Base-by-base conservation (phyloP, 805 yeast species). In the Saccharomycopsis schoenii region DNA sequence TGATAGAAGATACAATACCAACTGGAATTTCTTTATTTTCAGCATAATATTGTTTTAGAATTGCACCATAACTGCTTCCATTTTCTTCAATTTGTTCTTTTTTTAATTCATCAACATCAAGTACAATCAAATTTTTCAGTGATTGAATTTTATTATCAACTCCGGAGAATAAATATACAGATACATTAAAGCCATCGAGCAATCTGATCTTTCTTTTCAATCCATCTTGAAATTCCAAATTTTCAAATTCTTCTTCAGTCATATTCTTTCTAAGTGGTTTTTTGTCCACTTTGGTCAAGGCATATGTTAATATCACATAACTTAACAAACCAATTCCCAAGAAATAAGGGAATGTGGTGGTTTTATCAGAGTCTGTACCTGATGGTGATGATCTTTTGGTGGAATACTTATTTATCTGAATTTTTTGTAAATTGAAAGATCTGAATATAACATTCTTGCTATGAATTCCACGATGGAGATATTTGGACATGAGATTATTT, bases 271-370 rank as follows among this genome's bases (percentile, higher is more conserved):
- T 67, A 12, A 66, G 67, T 34, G 66, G 65, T 63, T 69, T 70
- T 51, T 67, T 66, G 57, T 69, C 70, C 57, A 70, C 59, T 34
- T 64, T 63, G 21, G 68, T 61, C 39, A 71, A 70, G 4, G 71
- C 68, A 29, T 67, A 66, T n/a, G 65, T 64, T 56, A 73, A 72
- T 2, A 70, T 69, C 19, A 65, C 73, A n/a, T 72, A 67, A 36
- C 72, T 71, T 9, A 71, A 59, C 1, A 65, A 66, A 54, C 71
- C 73, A 19, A 74, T 67, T 12, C 68, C 61, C 21, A 69, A 66
- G 51, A 73, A 65, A 62, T 70, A 70, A 40, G 72, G 67, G 57
- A 71, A 56, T 15, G 56, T 47, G 10, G 52, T 47, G 6, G 52
- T 47, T 21, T 47, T 47, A 47, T 47, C 52, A 12, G 29, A 24